phyloP scores from a whole-genome alignment of 73 alveolate genomes.

The Tetrahymena thermophila region DNA sequence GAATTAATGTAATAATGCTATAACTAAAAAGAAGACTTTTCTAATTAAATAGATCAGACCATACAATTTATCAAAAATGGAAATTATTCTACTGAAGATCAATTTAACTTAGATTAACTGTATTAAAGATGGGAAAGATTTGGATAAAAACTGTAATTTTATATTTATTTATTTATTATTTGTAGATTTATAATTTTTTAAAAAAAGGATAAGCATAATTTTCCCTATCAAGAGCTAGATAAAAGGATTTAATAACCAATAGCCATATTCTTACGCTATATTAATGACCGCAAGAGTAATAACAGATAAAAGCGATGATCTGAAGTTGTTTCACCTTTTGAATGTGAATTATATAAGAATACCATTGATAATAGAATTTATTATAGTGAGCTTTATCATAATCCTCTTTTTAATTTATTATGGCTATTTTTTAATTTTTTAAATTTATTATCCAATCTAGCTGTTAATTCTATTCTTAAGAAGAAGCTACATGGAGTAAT shows the following conservation, averaged over 20 bases:
- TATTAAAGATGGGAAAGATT: background rate
- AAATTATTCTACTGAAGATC: background rate
- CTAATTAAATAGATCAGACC: background rate
- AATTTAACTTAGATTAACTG: background rate
- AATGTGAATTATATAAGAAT: background rate
- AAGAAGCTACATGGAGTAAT: background rate
- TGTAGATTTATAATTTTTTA: background rate
- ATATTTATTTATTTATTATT: background rate
- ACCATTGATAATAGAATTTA: background rate
- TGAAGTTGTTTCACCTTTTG: background rate
- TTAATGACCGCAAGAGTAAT: background rate
- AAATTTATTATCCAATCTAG: background rate
- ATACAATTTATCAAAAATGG: background rate
- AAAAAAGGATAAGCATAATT: background rate
- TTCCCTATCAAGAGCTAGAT: background rate
- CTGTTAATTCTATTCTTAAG: background rate
- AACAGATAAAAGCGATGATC: background rate
- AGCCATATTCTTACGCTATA: background rate
- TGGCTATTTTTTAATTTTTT: background rate
- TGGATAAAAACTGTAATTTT: background rate
- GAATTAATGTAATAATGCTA: background rate
- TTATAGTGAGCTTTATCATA: background rate
- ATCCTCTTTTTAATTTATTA: background rate
- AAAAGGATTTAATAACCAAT: background rate
- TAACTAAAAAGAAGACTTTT: background rate